phyloP scores from a whole-genome alignment of 352 stramenopile genomes.

The Globisporangium nagaii region DNA sequence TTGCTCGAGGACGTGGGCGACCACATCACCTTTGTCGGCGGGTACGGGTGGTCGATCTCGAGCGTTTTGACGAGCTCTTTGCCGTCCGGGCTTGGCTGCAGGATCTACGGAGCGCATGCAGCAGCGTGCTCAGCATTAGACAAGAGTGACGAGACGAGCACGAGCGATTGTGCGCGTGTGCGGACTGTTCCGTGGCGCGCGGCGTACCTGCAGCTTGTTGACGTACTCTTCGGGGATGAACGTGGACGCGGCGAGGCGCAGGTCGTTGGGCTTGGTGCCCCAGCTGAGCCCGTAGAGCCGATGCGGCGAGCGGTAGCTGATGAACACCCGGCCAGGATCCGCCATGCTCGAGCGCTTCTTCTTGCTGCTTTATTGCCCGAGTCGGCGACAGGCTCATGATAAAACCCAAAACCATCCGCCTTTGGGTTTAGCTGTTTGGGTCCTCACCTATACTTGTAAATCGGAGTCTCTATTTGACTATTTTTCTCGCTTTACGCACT shows the following conservation, averaged over 20 bases:
- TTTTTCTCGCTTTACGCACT: too few relatives aligned
- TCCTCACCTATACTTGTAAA: too few relatives aligned
- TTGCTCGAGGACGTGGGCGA: constrained; percentile 47
- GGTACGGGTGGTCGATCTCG: constrained; percentile 83
- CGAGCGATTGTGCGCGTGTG: too few relatives aligned
- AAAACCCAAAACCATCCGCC: too few relatives aligned
- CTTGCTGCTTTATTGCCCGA: not conserved
- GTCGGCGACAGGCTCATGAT: too few relatives aligned
- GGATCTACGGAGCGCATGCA: constrained; percentile 29
- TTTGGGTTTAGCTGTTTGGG: too few relatives aligned
- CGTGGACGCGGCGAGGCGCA: constrained; percentile 67
- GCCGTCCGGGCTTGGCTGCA: constrained; percentile 48
- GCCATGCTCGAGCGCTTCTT: not conserved
- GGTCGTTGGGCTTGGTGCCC: constrained; percentile 46
- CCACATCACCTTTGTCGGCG: constrained; percentile 87
- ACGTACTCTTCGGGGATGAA: constrained; percentile 83
- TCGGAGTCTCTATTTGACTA: too few relatives aligned
- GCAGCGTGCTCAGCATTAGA: not conserved
- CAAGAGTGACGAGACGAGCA: too few relatives aligned
- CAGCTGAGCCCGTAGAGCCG: constrained; percentile 78
- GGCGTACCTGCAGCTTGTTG: constrained; percentile 82
- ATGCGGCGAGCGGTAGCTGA: constrained; percentile 62
- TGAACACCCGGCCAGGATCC: constrained; percentile 36
- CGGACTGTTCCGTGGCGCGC: not conserved
- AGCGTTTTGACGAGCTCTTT: constrained; percentile 52